Base-by-base conservation (phyloP, 257 asterid species). In the Buddleja alternifolia region DNA sequence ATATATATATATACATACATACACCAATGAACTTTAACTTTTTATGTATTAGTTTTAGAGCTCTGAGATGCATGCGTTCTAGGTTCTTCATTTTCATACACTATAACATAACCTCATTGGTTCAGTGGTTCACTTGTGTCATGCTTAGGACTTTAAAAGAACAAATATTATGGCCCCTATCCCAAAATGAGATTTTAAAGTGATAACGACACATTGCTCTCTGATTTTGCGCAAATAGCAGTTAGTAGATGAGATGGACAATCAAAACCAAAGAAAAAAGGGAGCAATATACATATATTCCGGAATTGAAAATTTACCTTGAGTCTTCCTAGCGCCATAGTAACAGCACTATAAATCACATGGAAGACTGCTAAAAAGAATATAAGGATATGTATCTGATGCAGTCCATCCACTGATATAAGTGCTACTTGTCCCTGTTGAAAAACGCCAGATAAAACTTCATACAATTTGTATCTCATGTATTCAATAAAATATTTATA, bases 311-410 rank as follows among this genome's bases (percentile, higher is more conserved):
- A 57, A 45, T 73, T 1, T 80, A 89, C 97, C 99, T 91, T 91
- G 10, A 93, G 91, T 71, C 82, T 88, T 63, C 97, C 99, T 4
- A 93, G 90, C 40, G 78, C 85, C 99, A 93, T 93, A 12, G 99
- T 93, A 73, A 80, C 29, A 36, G 96, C 96, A 78, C 95, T 89
- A 68, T 88, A 89, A 42, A 77, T n/a, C 63, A 93, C 91, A 40
- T 93, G 99, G 20, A 93, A 64, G 68, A 89, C 90, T 17, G 99
- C 97, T 77, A 93, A 80, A 77, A 90, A 93, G 92, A 93, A 91
- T 66, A 93, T 82, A 56, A 93, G 96, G 60, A 93, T 88, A 83
- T 93, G 99, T 67, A 93, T 73, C 83, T 91, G 96, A 78, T 93
- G 99, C 65, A 93, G 82, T 67, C 88, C 95, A 60, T 89, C 86